Conservation (phyloP, 371 early-diverging fungal genomes). For the Lichtheimia hyalospora region DNA sequence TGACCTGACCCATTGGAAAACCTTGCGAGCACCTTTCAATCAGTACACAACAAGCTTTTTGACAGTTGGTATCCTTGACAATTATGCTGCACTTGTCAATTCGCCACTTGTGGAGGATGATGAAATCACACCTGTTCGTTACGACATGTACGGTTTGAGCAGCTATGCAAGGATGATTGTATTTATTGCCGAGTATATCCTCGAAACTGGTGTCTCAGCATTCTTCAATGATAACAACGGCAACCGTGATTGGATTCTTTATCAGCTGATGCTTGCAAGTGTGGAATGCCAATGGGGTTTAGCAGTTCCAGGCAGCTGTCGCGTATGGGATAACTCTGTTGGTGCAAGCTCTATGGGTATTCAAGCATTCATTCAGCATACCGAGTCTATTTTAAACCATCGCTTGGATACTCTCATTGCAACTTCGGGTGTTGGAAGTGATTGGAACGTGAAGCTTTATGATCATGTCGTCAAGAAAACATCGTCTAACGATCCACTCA, state of each 20-base stretch:
- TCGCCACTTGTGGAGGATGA: slow-evolving; percentile 26
- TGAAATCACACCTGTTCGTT: slow-evolving; percentile 33
- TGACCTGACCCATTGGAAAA: slow-evolving; percentile 23
- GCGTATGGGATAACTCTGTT: slow-evolving; percentile 23
- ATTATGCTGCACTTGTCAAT: slow-evolving; percentile 19
- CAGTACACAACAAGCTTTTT: slow-evolving; percentile 24
- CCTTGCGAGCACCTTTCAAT: slow-evolving; percentile 11
- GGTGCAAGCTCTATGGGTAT: slow-evolving; percentile 18
- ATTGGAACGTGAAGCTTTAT: neutral
- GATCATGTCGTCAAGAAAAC: neutral
- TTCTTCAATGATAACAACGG: slow-evolving; percentile 14
- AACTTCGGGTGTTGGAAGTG: neutral
- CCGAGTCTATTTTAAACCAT: slow-evolving; percentile 12
- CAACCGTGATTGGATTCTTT: slow-evolving; percentile 35
- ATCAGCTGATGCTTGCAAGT: slow-evolving; percentile 34
- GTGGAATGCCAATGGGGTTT: slow-evolving; percentile 39
- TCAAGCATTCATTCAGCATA: slow-evolving; percentile 22
- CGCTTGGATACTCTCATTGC: slow-evolving; percentile 11
- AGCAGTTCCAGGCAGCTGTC: slow-evolving; percentile 19
- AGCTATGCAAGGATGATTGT: slow-evolving; percentile 53
- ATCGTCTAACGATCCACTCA: neutral
- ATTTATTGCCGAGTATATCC: slow-evolving; percentile 44
- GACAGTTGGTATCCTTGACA: slow-evolving; percentile 17
- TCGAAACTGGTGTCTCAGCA: slow-evolving; percentile 21
- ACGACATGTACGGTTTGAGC: slow-evolving; percentile 58